Evolutionary conservation across 768 basidiomycete genomes (phyloP), one percentile per base, ranked within the genome.

Genomic region (Mycena vulgaris): DNA sequence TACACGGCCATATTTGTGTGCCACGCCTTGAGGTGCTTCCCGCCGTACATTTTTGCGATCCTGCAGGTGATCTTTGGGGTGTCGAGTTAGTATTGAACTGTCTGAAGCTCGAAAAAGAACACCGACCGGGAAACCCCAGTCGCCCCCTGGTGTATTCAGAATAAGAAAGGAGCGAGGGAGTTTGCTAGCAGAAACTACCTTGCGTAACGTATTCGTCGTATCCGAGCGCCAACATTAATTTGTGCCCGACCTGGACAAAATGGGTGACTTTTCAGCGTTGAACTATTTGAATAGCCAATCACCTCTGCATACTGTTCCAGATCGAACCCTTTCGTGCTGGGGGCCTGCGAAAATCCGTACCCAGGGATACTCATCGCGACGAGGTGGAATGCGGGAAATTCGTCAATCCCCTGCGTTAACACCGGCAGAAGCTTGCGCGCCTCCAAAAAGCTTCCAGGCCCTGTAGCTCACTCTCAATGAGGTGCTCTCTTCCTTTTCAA

Each of bases 391-490:
- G 83, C 85, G 1, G 89, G 89, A 35, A 85, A 80, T 0, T 84
- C 82, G 2, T 80, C 63, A 2, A 84, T 82, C 0, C 78, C 80
- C 16, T 81, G 73, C 0, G 84, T 82, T 63, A 93, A 80, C 13
- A 90, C 74, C 0, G 90, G 88, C 0, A 91, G 79, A 7, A 92
- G 77, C 79, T 90, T 92, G 64, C 81, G 77, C 10, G 85, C 87
- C 80, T 92, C 91, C 14, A 86, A 69, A 75, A 90, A 88, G 73
- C 84, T 81, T 30, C 90, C 90, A 0, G 89, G 90, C 89, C 89
- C 90, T 90, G 51, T 16, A n/a, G 19, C 7, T 9, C 2, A 25
- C 3, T 17, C 3, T 51, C 21, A 30, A 17, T 8, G 14, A 62
- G 21, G 5, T 52, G 33, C 23, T n/a, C n/a, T n/a, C n/a, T 1